Conservation (phyloP, 2,329 filamentous ascomycete species). For the Didymella pomorum region DNA sequence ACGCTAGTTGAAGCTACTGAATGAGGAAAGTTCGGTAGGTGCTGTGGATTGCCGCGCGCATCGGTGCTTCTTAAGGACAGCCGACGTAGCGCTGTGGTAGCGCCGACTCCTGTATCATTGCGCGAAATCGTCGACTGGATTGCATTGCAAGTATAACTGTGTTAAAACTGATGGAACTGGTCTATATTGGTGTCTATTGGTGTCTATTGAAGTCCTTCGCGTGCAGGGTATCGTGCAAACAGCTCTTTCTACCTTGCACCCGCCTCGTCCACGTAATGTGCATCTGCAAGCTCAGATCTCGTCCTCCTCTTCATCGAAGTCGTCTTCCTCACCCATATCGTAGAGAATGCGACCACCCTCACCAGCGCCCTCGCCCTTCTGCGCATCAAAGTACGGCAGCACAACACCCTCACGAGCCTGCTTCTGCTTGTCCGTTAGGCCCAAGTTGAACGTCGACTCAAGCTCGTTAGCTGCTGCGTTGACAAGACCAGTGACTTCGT, state of each 20-base stretch:
- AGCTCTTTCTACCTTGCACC: not conserved
- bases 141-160: not conserved
- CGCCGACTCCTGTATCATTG: not conserved
- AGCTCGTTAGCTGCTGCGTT: conserved; percentile 42
- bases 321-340: conserved; percentile 95
- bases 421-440: conserved; percentile 89
- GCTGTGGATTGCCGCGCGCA: not conserved
- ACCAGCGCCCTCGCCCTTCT: conserved; percentile 73
- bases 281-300: conserved; percentile 57
- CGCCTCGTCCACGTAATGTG: not conserved
- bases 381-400: conserved; percentile 95
- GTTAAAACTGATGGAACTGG: no score
- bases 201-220: not conserved
- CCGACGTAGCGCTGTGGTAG: not conserved
- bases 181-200: not conserved
- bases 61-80: not conserved
- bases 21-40: conserved; percentile 7
- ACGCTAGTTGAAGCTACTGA: not conserved
- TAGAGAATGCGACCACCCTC: conserved; percentile 94
- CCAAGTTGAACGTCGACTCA: conserved; percentile 80
- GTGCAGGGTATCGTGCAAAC: conserved; percentile 9
- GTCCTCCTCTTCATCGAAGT: conserved; percentile 96
- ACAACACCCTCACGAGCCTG: conserved; percentile 87
- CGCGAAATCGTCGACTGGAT: not conserved
- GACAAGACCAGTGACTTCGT: conserved; percentile 29